Evolutionary conservation across 768 basidiomycete species (phyloP), one percentile per base, ranked within the genome.

Genomic region (Macrolepiota albuminosa): DNA sequence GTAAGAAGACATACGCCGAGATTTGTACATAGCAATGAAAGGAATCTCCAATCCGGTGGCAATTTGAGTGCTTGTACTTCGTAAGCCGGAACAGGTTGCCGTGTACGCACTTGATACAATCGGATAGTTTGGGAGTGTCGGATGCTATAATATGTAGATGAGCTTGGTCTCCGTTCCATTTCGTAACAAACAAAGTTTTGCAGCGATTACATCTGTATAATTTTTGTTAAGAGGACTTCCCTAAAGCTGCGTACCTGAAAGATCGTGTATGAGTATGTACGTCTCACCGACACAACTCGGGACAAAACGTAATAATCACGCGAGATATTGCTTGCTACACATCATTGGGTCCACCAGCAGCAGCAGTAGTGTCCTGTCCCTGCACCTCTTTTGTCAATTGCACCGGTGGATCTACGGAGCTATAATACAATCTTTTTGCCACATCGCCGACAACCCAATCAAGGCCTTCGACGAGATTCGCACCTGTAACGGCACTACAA

Each of bases 371-470:
- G 21, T 21, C 51, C 48, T 42, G 37, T 26, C 40, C 47, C 24
- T 42, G 50, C 2, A 18, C 21, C 40, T 58, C 59, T 40, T 50
- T 55, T 42, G 33, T 48, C 31, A 13, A 10, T 13, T 52, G 26
- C 37, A 58, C 49, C 24, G 50, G 18, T 49, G 57, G 58, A 53
- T 70, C 68, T 26, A 74, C 72, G 43, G 85, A 81, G 68, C 83
- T 85, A 75, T 93, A 97, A 72, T 98, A 97, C 36, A 98, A 76
- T 66, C 95, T 81, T 46, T 83, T 81, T 4, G 93, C 95, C 55
- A 98, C 87, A 64, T 97, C 93, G 40, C 84, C 81, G 18, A 97
- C 93, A 29, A 93, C 83, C 96, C 96, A 98, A 70, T 95, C 86
- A 33, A 98, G 80, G 42, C 95, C 96, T 62, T 85, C 77, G 10